A percentile compares a stretch with the other conserved stretches of the same genome.
These are phyloP conservation scores for Lepidium africanum DNA, from an alignment of 345 rosid species.

Conservation along the genomic window DNA sequence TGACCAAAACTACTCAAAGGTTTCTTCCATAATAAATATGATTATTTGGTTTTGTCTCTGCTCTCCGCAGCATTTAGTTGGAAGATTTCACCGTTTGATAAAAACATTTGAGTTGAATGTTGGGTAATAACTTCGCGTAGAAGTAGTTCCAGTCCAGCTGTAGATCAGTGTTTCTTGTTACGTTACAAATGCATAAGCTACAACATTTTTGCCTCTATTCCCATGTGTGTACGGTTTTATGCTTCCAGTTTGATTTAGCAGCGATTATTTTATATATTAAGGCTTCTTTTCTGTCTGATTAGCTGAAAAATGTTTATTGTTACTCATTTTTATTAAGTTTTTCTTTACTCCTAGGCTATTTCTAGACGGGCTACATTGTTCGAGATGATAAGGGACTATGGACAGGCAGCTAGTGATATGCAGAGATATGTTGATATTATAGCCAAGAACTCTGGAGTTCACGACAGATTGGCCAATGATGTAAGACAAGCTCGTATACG, in stretches of 20 bases:
- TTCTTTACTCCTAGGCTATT: conserved; percentile 50
- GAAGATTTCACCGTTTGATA: not conserved
- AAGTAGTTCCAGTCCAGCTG: not conserved
- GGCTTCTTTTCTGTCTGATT: not conserved
- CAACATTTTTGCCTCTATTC: not conserved
- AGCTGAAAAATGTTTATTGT: not conserved
- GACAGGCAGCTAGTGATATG: conserved; percentile 75
- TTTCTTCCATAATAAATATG: conserved; percentile 22
- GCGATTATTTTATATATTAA: not conserved
- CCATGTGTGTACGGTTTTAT: not conserved
- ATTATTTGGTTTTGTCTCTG: not conserved
- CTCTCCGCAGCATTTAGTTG: not conserved
- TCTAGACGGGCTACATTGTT: conserved; percentile 78
- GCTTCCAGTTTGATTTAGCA: not conserved
- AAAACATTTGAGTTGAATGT: not conserved
- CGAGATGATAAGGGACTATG: conserved; percentile 89
- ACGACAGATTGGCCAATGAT: conserved; percentile 51
- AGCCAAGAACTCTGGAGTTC: conserved; percentile 38
- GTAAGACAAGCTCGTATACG: conserved; percentile 57
- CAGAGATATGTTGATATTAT: conserved; percentile 51
- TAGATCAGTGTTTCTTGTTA: conserved; percentile 1
- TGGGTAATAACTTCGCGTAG: not conserved
- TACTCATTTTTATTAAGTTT: not conserved
- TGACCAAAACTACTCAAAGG: conserved; percentile 82
- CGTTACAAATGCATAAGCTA: not conserved